These are phyloP conservation scores for Eucalyptus decipiens DNA, from an alignment of 345 rosid species.

Conservation along the genomic window DNA sequence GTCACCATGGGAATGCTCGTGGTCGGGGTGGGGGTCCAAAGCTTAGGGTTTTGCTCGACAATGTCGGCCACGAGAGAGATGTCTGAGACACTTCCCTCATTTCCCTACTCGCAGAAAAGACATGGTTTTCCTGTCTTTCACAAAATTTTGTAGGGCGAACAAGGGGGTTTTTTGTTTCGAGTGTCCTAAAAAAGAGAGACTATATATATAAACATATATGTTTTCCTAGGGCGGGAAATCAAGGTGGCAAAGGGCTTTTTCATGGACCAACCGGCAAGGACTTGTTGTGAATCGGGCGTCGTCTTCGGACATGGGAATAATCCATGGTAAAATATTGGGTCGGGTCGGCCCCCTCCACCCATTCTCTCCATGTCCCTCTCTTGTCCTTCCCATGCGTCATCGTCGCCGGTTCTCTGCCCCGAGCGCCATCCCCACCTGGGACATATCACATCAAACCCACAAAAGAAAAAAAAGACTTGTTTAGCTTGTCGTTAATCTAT, in stretches of 20 bases:
- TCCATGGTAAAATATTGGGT: conserved; percentile 57
- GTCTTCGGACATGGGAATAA: conserved; percentile 49
- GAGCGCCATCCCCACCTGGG: neutral
- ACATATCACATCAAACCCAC: neutral
- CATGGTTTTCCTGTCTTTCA: conserved; percentile 4
- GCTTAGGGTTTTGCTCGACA: conserved; percentile 14
- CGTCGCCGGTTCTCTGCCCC: neutral
- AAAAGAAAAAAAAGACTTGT: neutral
- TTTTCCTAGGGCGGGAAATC: neutral
- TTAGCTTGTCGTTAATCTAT: neutral
- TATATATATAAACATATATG: neutral
- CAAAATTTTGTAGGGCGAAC: neutral
- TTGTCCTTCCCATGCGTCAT: neutral
- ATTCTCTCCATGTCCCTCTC: conserved; percentile 11
- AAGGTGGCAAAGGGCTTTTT: neutral
- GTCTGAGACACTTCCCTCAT: neutral
- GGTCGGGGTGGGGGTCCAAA: neutral
- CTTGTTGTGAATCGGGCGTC: conserved; percentile 77
- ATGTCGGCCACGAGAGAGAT: conserved; percentile 23
- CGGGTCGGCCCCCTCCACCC: conserved; percentile 17
- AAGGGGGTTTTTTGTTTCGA: neutral
- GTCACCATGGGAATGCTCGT: neutral
- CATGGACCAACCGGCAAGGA: conserved; percentile 45
- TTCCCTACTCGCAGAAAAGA: conserved; percentile 8
- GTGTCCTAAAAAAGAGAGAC: neutral